Evolutionary conservation across 768 basidiomycete species (phyloP).

Genomic region (Tricholomella constricta): DNA sequence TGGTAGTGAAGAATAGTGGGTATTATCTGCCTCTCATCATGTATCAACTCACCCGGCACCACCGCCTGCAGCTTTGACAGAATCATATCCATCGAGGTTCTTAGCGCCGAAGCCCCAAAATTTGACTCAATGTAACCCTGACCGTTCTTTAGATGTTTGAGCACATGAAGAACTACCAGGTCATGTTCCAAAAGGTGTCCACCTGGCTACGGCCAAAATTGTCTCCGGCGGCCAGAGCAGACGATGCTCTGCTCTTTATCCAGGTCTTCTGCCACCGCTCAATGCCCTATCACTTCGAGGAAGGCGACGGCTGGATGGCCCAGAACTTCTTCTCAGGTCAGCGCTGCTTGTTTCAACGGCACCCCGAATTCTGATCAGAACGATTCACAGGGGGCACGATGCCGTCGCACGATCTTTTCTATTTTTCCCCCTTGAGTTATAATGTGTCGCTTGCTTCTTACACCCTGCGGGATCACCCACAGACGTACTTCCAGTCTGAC

Average conservation of each 20-base stretch:
- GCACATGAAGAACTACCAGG: conserved; percentile 76
- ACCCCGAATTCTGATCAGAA: background rate
- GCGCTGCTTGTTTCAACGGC: background rate
- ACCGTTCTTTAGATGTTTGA: conserved; percentile 57
- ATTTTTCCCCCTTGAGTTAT: too few species aligned
- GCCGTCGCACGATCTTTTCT: conserved; percentile 66
- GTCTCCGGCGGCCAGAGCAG: conserved; percentile 15
- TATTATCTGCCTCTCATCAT: background rate
- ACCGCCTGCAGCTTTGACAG: conserved; percentile 58
- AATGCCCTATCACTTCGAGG: conserved; percentile 69
- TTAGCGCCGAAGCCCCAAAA: conserved; percentile 18
- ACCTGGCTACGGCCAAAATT: conserved; percentile 59
- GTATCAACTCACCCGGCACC: background rate
- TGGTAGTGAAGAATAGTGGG: conserved; percentile 44
- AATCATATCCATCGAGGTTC: conserved; percentile 65
- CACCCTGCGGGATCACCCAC: background rate
- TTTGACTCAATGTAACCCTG: background rate
- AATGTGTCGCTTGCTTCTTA: conserved; percentile 27
- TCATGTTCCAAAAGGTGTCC: conserved; percentile 59
- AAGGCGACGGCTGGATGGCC: conserved; percentile 75
- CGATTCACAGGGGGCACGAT: conserved; percentile 60
- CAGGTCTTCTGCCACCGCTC: conserved; percentile 71
- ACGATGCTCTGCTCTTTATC: conserved; percentile 60
- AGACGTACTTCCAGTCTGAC: conserved; percentile 68
- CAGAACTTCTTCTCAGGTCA: conserved; percentile 68